Base-by-base conservation (phyloP, 345 rosid species). In the Brassica cretica region DNA sequence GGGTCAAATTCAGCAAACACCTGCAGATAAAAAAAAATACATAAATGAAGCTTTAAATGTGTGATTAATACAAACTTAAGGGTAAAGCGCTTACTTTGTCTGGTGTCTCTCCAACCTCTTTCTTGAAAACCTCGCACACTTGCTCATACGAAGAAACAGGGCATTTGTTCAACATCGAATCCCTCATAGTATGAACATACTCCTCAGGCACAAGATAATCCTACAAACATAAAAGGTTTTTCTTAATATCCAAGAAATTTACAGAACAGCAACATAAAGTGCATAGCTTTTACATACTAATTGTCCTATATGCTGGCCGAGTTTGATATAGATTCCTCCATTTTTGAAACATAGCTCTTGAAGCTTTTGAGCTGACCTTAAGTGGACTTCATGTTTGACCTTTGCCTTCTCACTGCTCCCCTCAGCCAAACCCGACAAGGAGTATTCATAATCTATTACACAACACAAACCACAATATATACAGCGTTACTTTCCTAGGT, bases 261-360 rank as follows among this genome's bases (percentile, higher is more conserved):
- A 32, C 35, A 32, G 35, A 32, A 32, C 6, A 32, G 21, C 21
- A 19, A 19, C 56, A 79, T 58, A 66, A 27, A 75, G 53, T 58
- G 11, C n/a, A 64, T 44, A 35, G 46, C 3, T 79, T n/a, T 25
- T 0, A 69, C 82, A 82, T 86, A 95, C 98, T 87, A 90, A 79
- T 83, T 95, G 94, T 30, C 97, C 98, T 18, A 93, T 81, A 79
- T 91, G 96, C 83, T 95, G 97, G 24, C 99, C 97, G 12, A 93
- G 96, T 87, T 95, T 93, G 75, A 93, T 91, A 82, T 93, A 91
- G 66, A 95, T 87, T 73, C 98, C 99, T 78, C 97, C 98, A 81
- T 95, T 93, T 81, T 67, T 88, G 78, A 93, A 95, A 84, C 96
- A 96, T 5, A 91, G 86, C 61, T 93, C 94, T 80, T 90, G 96